Evolutionary conservation across 345 rosid genomes (phyloP), one percentile per base, ranked within the genome.

Genomic region (Murraya koenigii): DNA sequence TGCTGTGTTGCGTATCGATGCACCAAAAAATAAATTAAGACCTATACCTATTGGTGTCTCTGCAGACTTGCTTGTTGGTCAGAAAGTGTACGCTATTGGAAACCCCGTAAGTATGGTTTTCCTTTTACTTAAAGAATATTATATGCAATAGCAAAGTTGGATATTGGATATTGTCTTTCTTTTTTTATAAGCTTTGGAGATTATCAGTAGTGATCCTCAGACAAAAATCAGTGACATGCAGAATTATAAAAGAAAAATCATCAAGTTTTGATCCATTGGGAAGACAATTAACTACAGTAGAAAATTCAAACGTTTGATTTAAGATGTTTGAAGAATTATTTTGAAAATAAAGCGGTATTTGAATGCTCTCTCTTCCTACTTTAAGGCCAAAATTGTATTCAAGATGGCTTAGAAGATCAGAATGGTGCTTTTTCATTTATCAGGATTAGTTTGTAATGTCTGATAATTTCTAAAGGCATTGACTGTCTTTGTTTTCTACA

Each of bases 71-170:
- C 97, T 95, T 78, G 99, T 95, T 41, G 99, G 99, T 17, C 99
- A 93, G 89, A 95, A 95, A 88, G 99, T 95, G 13, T 95, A 74
- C 83, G 99, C 98, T 49, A 95, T 95, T 78, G 98, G 99, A 44
- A 95, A 95, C 85, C 99, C 98, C 33, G 99, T 95, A 84, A 92
- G 98, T 87, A 35, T 49, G 10, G 22, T 56, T 19, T 22, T 74
- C 20, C 14, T 56, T 72, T 71, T 23, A 3, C 55, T 47, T 33
- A 28, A 54, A 13, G 67, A 56, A 54, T 22, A 35, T 10, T 72
- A 67, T 36, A 14, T 39, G 3, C 60, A 7, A 71, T 25, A 11
- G 63, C 41, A 8, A 35, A 30, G 63, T 20, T 78, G 63, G 38
- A n/a, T 76, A 0, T 20, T 78, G 63, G 38, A n/a, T 76, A 0